Percentiles rank a stretch among this genome's conserved stretches.
phyloP scores from a whole-genome alignment of 176 grass and related monocot species.

The Leersia perrieri region DNA sequence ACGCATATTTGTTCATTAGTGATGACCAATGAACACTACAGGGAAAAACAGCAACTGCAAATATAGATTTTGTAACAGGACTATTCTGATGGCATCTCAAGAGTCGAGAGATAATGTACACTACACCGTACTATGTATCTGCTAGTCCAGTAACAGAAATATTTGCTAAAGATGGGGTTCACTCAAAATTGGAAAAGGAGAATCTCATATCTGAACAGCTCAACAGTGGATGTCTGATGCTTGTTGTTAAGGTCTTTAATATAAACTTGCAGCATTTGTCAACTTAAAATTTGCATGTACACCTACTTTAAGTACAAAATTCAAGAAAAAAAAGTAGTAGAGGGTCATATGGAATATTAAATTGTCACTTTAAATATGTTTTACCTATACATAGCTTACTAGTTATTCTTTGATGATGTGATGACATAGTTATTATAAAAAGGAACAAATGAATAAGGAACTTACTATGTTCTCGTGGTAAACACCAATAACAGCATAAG shows the following conservation, averaged over 20 bases:
- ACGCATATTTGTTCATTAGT: background rate
- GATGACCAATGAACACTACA: background rate
- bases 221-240: background rate
- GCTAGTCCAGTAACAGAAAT: background rate
- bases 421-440: slow-evolving; percentile 1
- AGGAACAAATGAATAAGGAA: slow-evolving; percentile 15
- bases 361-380: background rate
- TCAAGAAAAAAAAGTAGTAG: background rate
- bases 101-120: background rate
- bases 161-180: background rate
- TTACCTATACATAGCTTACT: background rate
- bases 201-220: background rate
- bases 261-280: background rate
- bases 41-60: background rate
- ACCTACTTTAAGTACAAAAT: background rate
- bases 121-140: background rate
- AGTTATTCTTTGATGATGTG: slow-evolving; percentile 15
- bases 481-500: slow-evolving; percentile 95
- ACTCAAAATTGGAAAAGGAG: background rate
- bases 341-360: background rate
- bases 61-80: background rate
- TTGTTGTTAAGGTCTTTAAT: background rate
- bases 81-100: slow-evolving; percentile 3
- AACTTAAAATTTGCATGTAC: background rate
- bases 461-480: slow-evolving; percentile 93